Conservation (phyloP, 257 asterid species). For the Solanum appendiculatum region DNA sequence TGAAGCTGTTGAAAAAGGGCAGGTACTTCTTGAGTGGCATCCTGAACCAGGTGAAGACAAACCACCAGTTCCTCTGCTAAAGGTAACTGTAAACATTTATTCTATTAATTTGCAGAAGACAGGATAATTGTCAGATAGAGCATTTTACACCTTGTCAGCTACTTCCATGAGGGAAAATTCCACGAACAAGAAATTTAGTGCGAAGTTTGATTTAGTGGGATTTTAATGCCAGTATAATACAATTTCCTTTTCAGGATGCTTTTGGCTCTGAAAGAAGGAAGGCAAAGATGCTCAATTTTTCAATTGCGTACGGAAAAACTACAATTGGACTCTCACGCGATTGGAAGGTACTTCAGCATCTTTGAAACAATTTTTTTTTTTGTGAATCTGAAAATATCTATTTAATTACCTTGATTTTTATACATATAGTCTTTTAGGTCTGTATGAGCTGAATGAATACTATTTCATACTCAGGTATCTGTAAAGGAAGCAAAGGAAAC, state of each 20-base stretch:
- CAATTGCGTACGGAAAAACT: slow-evolving; percentile 96
- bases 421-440: neutral
- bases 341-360: slow-evolving; percentile 62
- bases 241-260: slow-evolving; percentile 52
- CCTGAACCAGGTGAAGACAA: slow-evolving; percentile 78
- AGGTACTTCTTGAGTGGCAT: slow-evolving; percentile 96
- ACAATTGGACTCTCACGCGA: slow-evolving; percentile 82
- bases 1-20: slow-evolving; percentile 54
- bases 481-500: slow-evolving; percentile 89
- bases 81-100: slow-evolving; percentile 34
- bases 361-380: neutral
- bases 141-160: neutral
- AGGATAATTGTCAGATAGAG: neutral
- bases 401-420: neutral
- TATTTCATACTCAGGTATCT: slow-evolving; percentile 56
- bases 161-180: neutral
- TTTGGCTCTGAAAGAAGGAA: slow-evolving; percentile 96
- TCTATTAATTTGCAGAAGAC: neutral
- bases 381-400: neutral
- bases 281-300: slow-evolving; percentile 98
- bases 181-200: neutral
- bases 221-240: neutral
- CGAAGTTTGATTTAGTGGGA: neutral
- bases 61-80: slow-evolving; percentile 90
- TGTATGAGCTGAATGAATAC: slow-evolving; percentile 1